Percentiles rank a stretch among this genome's conserved stretches.
These are phyloP conservation scores for Fusarium scirpi DNA, from an alignment of 2,329 filamentous ascomycete genomes.

Conservation along the genomic window DNA sequence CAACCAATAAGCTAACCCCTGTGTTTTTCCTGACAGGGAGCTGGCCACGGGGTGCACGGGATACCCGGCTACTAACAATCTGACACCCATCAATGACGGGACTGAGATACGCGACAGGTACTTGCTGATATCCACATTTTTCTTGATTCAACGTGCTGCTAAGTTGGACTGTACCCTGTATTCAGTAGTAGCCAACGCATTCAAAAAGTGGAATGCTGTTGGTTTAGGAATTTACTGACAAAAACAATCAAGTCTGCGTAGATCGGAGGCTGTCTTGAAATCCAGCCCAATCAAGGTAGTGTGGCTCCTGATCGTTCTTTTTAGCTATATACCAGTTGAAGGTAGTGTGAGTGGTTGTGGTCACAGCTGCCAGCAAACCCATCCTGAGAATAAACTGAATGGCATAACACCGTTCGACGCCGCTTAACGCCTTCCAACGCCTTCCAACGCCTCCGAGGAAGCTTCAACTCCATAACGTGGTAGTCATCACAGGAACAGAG, in stretches of 20 bases:
- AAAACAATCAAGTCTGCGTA: neutral
- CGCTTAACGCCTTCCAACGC: no score
- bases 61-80: neutral
- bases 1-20: neutral
- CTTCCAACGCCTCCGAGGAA: no score
- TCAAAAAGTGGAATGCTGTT: neutral
- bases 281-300: no score
- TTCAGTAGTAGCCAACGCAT: neutral
- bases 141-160: rapidly evolving
- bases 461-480: no score
- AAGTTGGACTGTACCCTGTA: neutral
- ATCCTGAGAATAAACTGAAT: no score
- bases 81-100: rapidly evolving
- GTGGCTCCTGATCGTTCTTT: no score
- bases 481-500: no score
- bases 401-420: no score
- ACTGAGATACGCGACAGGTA: neutral
- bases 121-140: rapidly evolving
- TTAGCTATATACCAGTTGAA: no score
- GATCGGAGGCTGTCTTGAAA: no score
- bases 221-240: neutral
- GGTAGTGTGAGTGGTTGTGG: no score
- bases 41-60: rapidly evolving
- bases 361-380: no score
- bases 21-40: neutral